These are phyloP conservation scores for Blastocystis sp. DNA, from an alignment of 352 stramenopile species.

Conservation along the genomic window DNA sequence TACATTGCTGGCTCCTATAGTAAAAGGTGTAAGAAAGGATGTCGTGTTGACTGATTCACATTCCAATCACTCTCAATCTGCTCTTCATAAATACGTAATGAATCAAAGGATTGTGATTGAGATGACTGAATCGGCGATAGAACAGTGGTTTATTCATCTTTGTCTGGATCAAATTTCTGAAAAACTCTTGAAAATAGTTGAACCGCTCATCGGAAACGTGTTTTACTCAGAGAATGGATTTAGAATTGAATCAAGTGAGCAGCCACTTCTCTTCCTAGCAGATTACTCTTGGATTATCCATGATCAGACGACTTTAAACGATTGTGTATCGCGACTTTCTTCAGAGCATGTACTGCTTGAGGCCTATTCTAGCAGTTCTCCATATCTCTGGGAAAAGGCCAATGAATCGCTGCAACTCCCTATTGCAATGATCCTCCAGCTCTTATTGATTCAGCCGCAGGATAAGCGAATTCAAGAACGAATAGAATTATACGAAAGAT, in stretches of 20 bases:
- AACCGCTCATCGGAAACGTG: neutral
- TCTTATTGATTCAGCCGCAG: neutral
- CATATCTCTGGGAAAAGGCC: neutral
- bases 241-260: neutral
- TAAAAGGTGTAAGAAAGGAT: neutral
- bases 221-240: neutral
- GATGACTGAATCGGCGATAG: too few relatives aligned
- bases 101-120: too few relatives aligned
- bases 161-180: neutral
- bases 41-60: neutral
- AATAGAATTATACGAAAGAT: neutral
- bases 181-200: neutral
- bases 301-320: neutral
- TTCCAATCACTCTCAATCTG: too few relatives aligned
- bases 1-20: neutral
- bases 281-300: neutral
- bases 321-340: neutral
- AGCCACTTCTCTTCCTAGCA: neutral
- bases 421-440: neutral
- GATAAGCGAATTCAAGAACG: neutral
- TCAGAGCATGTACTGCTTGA: neutral
- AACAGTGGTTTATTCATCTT: neutral
- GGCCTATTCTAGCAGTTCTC: neutral
- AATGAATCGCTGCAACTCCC: neutral
- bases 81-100: too few relatives aligned